These are phyloP conservation scores for Leucosporidium scottii DNA, from an alignment of 768 basidiomycete genomes.

Conservation along the genomic window DNA sequence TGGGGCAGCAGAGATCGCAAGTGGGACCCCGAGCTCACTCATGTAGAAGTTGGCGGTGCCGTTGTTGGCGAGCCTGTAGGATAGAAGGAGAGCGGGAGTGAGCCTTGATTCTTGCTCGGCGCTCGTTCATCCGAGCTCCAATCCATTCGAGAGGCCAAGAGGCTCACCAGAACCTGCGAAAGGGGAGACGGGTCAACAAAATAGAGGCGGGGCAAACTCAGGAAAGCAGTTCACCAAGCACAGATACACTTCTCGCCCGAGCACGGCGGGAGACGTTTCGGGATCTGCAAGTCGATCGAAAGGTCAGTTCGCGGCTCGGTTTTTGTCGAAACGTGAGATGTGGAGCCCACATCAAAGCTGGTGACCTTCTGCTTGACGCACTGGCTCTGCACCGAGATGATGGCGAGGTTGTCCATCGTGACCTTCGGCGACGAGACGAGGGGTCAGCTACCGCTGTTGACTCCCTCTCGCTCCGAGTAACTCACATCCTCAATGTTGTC, in stretches of 20 bases:
- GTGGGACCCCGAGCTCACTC: neutral
- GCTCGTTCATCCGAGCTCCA: too few species aligned
- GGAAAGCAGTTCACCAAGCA: conserved; percentile 28
- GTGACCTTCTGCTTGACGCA: conserved; percentile 35
- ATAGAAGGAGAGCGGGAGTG: neutral
- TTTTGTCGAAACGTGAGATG: too few species aligned
- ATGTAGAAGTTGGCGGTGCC: conserved; percentile 28
- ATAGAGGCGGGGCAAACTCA: too few species aligned
- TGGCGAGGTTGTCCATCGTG: conserved; percentile 37
- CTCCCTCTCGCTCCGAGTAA: neutral
- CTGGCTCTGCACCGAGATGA: conserved; percentile 37
- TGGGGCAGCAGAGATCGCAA: too few species aligned
- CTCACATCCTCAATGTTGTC: neutral
- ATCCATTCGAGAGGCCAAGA: too few species aligned
- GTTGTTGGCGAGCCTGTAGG: neutral
- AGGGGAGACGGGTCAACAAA: too few species aligned
- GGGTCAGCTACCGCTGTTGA: conserved; percentile 12
- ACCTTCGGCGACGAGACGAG: conserved; percentile 10
- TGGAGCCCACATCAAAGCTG: conserved; percentile 18
- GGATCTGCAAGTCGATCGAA: conserved; percentile 19
- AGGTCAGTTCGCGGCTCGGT: neutral
- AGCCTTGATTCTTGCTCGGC: too few species aligned
- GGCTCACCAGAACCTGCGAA: neutral
- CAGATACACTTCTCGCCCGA: conserved; percentile 39
- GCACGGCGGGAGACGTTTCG: conserved; percentile 37